These are phyloP conservation scores for Sporothrix curviconia DNA, from an alignment of 2,329 filamentous ascomycete species.

Conservation along the genomic window DNA sequence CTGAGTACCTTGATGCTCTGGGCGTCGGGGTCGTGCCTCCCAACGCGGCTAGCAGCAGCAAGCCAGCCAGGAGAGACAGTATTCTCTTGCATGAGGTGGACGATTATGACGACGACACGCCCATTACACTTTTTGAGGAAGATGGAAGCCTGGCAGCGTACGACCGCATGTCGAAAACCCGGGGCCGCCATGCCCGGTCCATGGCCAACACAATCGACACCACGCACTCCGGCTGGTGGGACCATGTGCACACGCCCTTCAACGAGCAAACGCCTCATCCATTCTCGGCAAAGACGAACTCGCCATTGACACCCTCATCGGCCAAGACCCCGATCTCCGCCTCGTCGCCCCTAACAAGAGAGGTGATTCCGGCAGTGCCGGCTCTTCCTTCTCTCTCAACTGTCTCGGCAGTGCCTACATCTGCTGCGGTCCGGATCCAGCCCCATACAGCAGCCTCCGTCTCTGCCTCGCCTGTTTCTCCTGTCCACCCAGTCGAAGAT, in stretches of 20 bases:
- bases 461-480: not conserved
- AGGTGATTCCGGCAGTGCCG: not conserved
- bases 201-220: conserved; percentile 41
- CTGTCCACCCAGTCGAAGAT: conserved; percentile 18
- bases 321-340: conserved; percentile 6
- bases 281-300: conserved; percentile 31
- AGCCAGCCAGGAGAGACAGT: not conserved
- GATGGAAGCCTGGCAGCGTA: conserved; percentile 43
- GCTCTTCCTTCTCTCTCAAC: conserved; percentile 1
- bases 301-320: conserved; percentile 14
- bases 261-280: conserved; percentile 38
- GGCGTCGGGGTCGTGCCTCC: not conserved
- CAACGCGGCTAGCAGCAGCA: not conserved
- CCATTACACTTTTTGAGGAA: conserved; percentile 65
- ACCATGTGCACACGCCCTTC: conserved; percentile 67
- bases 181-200: conserved; percentile 28
- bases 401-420: too few species aligned
- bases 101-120: conserved; percentile 45
- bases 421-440: too few species aligned
- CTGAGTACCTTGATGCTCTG: conserved; percentile 25
- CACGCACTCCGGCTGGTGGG: conserved; percentile 68
- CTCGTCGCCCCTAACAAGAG: not conserved
- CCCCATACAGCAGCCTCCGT: not conserved
- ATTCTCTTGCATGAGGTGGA: conserved; percentile 37
- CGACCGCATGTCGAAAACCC: conserved; percentile 33